Evolutionary conservation across 768 basidiomycete genomes (phyloP).

Genomic region (Termitomyces sp.): DNA sequence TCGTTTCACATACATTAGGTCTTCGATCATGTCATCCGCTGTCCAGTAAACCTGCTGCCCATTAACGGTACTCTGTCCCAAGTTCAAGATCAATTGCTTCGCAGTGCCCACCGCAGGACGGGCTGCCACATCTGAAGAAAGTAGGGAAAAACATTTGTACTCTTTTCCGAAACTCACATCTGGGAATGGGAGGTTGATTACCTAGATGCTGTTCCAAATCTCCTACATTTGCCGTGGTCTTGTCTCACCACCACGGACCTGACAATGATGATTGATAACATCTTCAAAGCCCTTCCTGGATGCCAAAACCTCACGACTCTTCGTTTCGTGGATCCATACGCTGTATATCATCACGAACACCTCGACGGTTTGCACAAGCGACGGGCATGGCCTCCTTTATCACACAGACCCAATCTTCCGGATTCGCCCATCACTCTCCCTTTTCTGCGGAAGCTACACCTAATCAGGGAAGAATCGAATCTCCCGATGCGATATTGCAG

Average conservation of each 20-base stretch:
- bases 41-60: too few relatives aligned
- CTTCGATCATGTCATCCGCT: too few relatives aligned
- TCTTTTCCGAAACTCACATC: not conserved
- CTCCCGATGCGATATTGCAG: conserved; percentile 1
- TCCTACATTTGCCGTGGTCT: not conserved
- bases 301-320: conserved; percentile 7
- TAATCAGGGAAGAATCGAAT: not conserved
- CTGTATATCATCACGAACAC: not conserved
- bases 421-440: not conserved
- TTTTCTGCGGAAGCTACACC: not conserved
- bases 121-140: not conserved
- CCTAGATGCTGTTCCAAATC: not conserved
- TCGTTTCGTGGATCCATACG: not conserved
- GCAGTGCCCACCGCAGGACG: not conserved
- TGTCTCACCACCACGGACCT: not conserved
- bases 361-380: not conserved
- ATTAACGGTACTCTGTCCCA: too few relatives aligned
- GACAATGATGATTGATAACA: not conserved
- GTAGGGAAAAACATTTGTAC: not conserved
- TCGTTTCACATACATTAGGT: too few relatives aligned
- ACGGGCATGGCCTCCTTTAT: not conserved
- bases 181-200: not conserved
- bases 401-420: not conserved
- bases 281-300: not conserved
- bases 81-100: too few relatives aligned